Evolutionary conservation across 2,329 filamentous ascomycete species (phyloP).

Genomic region (Fusarium sororula): DNA sequence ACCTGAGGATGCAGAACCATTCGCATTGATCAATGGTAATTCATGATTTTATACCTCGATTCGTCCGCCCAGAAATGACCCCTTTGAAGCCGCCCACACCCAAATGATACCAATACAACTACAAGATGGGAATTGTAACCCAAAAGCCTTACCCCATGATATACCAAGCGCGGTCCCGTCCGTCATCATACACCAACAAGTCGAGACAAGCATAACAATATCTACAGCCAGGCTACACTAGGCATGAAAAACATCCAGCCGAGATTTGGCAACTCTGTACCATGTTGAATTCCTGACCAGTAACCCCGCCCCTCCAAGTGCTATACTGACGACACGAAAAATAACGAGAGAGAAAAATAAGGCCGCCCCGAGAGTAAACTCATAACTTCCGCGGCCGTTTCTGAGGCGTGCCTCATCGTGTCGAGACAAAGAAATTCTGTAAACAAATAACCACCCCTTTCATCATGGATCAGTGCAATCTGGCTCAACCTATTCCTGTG

Average conservation of each 20-base stretch:
- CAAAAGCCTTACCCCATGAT: slow-evolving; percentile 33
- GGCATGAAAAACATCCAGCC: slow-evolving; percentile 2
- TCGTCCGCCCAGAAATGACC: slow-evolving; percentile 12
- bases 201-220: slow-evolving; percentile 37
- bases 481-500: neutral
- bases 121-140: slow-evolving; percentile 34
- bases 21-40: slow-evolving; percentile 5
- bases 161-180: slow-evolving; percentile 38
- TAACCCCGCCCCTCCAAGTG: neutral
- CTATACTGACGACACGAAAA: slow-evolving; percentile 13
- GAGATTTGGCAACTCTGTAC: neutral
- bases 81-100: slow-evolving; percentile 3
- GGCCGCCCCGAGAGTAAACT: slow-evolving; percentile 9
- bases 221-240: slow-evolving; percentile 38
- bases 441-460: slow-evolving; percentile 21
- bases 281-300: neutral
- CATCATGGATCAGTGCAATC: slow-evolving; percentile 23
- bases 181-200: slow-evolving; percentile 39
- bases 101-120: slow-evolving; percentile 34
- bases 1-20: neutral
- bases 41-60: slow-evolving; percentile 28
- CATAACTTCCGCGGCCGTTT: slow-evolving; percentile 1
- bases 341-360: slow-evolving; percentile 1
- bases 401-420: slow-evolving; percentile 7
- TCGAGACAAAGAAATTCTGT: slow-evolving; percentile 24